These are phyloP conservation scores for Clonostachys chloroleuca DNA, from an alignment of 2,329 filamentous ascomycete genomes.

Conservation along the genomic window DNA sequence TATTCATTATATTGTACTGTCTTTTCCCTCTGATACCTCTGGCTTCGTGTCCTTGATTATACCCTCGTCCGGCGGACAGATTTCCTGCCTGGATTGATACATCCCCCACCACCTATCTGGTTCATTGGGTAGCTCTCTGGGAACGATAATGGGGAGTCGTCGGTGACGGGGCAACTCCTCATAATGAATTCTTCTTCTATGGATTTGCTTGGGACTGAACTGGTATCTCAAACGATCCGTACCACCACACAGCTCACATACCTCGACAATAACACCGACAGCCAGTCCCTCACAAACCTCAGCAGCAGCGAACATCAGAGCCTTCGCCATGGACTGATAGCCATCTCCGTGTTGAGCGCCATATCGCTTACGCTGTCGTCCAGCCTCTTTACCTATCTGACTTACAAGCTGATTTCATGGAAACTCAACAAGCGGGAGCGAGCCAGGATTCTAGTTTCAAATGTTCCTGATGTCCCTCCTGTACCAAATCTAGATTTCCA, in stretches of 20 bases:
- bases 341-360: not conserved
- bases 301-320: not conserved
- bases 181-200: too few species aligned
- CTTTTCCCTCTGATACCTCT: too few species aligned
- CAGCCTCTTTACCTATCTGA: not conserved
- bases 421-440: not conserved
- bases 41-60: too few species aligned
- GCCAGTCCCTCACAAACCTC: not conserved
- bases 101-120: too few species aligned
- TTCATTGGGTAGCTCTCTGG: too few species aligned
- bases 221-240: too few species aligned
- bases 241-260: constrained; percentile 18
- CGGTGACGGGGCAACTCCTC: too few species aligned
- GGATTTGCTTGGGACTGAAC: too few species aligned
- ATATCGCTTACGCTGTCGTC: not conserved
- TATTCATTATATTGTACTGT: too few species aligned
- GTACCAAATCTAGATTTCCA: not conserved
- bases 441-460: not conserved
- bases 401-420: constrained; percentile 1
- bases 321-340: not conserved
- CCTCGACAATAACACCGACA: not conserved
- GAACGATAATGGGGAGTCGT: too few species aligned
- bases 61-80: too few species aligned
- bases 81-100: too few species aligned
- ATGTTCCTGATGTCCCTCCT: not conserved